Conservation (phyloP, 306 rosid species). For the Gillenia trifoliata region DNA sequence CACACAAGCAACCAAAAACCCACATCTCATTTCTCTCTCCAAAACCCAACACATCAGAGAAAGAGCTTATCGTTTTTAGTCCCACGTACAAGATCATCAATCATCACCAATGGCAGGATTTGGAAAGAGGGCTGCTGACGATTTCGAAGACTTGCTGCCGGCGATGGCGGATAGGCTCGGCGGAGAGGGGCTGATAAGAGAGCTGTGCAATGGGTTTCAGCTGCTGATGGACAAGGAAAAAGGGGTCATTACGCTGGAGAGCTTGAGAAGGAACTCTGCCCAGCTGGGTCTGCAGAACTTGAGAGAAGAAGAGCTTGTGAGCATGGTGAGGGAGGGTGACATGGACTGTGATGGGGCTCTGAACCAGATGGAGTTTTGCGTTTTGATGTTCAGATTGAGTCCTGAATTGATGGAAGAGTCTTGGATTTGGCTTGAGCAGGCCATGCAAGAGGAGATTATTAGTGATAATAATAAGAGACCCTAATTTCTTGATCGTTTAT, state of each 20-base stretch:
- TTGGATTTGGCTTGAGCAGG: slow-evolving; percentile 60
- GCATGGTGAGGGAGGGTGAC: slow-evolving; percentile 81
- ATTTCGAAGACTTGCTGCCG: slow-evolving; percentile 70
- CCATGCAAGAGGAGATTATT: slow-evolving; percentile 20
- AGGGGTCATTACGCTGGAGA: slow-evolving; percentile 66
- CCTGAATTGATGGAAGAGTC: slow-evolving; percentile 76
- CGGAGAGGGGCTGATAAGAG: slow-evolving; percentile 73
- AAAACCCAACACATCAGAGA: neutral
- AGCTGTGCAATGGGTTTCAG: slow-evolving; percentile 82
- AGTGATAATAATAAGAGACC: neutral
- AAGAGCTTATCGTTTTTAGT: neutral
- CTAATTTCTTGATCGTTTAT: neutral
- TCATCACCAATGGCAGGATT: slow-evolving; percentile 34
- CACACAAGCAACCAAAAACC: neutral
- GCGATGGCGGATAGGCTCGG: slow-evolving; percentile 76
- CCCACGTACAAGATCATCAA: neutral
- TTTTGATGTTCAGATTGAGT: slow-evolving; percentile 90
- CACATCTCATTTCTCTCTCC: neutral
- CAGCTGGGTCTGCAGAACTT: slow-evolving; percentile 58
- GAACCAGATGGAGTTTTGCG: slow-evolving; percentile 85
- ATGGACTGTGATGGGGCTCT: slow-evolving; percentile 76
- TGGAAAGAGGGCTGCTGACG: slow-evolving; percentile 19
- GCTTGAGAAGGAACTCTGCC: slow-evolving; percentile 56
- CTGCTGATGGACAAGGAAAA: slow-evolving; percentile 74
- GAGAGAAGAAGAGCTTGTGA: slow-evolving; percentile 67